A percentile compares a stretch with the other conserved stretches of the same genome.
Conservation (phyloP, 1,139 yeast genomes). For the Lodderomyces margitis region DNA sequence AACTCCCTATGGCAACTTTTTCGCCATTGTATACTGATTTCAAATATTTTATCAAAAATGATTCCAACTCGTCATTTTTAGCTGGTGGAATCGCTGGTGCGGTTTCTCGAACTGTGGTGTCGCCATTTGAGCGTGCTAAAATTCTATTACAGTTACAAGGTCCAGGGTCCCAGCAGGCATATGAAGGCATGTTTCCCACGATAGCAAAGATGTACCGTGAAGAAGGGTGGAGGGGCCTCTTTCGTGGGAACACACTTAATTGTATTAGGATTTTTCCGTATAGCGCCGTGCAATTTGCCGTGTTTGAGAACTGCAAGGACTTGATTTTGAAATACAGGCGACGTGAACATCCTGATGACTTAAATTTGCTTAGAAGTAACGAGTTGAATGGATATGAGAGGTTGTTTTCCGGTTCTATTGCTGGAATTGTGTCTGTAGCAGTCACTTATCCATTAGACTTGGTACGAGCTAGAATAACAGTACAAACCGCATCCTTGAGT, state of each 20-base stretch:
- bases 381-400: constrained; percentile 53
- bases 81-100: constrained; percentile 81
- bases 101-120: constrained; percentile 85
- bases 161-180: constrained; percentile 58
- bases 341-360: neutral
- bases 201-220: constrained; percentile 77
- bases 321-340: constrained; percentile 29
- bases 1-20: constrained; percentile 8
- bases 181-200: constrained; percentile 74
- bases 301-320: constrained; percentile 70
- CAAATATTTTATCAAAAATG: constrained; percentile 41
- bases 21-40: constrained; percentile 10
- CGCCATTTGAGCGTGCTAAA: constrained; percentile 94
- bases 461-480: constrained; percentile 82
- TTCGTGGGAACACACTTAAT: constrained; percentile 87
- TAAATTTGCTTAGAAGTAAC: constrained; percentile 18
- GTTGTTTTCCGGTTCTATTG: constrained; percentile 72
- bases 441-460: constrained; percentile 92
- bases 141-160: constrained; percentile 89
- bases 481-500: constrained; percentile 79
- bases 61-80: constrained; percentile 59
- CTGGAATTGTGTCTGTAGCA: constrained; percentile 78
- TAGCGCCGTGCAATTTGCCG: constrained; percentile 91
- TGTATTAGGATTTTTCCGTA: constrained; percentile 91
- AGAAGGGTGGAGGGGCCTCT: constrained; percentile 86